Evolutionary conservation across 2,329 filamentous ascomycete species (phyloP), one percentile per base, ranked within the genome.

Genomic region (Penicillium capsulatum): DNA sequence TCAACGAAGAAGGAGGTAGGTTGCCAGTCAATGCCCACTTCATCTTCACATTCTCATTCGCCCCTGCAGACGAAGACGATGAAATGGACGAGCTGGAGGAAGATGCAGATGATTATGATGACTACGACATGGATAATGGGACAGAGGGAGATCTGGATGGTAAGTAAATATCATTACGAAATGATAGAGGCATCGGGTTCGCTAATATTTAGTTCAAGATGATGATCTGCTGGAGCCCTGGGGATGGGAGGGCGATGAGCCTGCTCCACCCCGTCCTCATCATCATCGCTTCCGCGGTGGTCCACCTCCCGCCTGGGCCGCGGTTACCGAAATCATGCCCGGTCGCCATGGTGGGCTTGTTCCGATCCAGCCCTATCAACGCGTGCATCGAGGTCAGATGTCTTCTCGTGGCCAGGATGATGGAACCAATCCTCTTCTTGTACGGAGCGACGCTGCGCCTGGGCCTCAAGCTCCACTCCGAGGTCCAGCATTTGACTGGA

Each of bases 341-440:
- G 76, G 79, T 51, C 72, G 76, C 42, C 55, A 60, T 19, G 42
- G 49, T 40, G 64, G 59, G 26, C 61, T 62, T 20, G 55, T 66
- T 36, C 60, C 62, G 9, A 66, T 67, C 15, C 66, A 65, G 27
- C 61, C 64, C 11, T 71, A 71, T 45, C 52, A 44, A 7, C 65
- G 70, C 38, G 60, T 70, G 22, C 69, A 71, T 44, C 62, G 70
- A 31, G 63, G 55, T 24, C 61, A 68, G 34, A 54, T 64, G 10
- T 70, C 76, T 20, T 68, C 77, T 36, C 74, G 77, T 40, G 73
- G 73, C 17, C 74, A 77, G 22, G 88, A 95, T 49, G 90, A 96
- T 59, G 89, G 88, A 3, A 75, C 81, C 15, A 96, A 97, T 58
- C 91, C 91, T 30, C 73, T 97, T 9, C 78, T 97, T 38, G 84